These are phyloP conservation scores for Fusarium nanum DNA, from an alignment of 2,329 filamentous ascomycete species.

Conservation along the genomic window DNA sequence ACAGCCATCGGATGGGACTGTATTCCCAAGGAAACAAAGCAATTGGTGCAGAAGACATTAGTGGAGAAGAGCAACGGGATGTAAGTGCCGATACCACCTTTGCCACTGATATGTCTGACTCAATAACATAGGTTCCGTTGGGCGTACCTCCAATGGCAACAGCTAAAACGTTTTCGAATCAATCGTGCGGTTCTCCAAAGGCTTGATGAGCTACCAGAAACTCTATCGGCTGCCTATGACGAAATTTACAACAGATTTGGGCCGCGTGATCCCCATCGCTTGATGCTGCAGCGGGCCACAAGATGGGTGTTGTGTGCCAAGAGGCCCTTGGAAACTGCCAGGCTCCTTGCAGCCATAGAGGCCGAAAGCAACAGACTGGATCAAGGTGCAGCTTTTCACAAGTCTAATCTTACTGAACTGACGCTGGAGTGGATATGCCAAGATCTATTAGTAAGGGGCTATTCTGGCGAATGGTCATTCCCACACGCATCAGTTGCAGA, in stretches of 20 bases:
- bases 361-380: no score
- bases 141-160: background rate
- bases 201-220: background rate
- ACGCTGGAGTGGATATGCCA: no score
- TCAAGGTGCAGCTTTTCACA: no score
- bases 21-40: no score
- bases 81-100: background rate
- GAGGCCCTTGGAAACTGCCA: accelerated
- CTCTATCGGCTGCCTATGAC: background rate
- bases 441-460: no score
- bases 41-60: background rate
- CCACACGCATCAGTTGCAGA: background rate
- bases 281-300: background rate
- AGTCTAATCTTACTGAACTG: no score
- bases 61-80: background rate
- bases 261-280: accelerated
- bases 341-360: background rate
- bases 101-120: no score
- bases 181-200: no score
- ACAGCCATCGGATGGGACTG: no score
- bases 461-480: background rate
- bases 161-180: background rate
- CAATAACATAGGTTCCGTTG: background rate
- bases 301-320: background rate
- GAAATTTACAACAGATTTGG: background rate